These are phyloP conservation scores for Manihot esculenta DNA, from an alignment of 441 rosid genomes.

Conservation along the genomic window DNA sequence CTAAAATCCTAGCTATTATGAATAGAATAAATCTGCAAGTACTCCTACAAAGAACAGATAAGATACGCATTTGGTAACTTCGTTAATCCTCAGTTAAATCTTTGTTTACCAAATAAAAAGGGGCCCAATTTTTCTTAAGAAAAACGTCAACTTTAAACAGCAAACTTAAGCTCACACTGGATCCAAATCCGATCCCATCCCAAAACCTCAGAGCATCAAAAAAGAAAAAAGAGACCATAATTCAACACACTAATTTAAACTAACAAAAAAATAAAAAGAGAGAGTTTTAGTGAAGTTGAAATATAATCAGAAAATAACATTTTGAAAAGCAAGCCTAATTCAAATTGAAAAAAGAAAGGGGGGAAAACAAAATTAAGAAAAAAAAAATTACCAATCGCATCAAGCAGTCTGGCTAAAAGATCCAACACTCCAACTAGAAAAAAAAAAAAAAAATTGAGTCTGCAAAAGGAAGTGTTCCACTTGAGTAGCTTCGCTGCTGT, in stretches of 20 bases:
- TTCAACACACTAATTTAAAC: neutral
- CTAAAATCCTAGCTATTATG: neutral
- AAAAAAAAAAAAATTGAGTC: neutral
- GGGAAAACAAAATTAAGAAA: neutral
- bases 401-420: conserved; percentile 5
- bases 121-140: neutral
- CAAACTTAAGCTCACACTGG: neutral
- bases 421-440: neutral
- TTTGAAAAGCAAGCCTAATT: too few species aligned
- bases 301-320: neutral
- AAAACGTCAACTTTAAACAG: neutral
- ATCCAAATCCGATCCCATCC: conserved; percentile 1
- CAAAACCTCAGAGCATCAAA: neutral
- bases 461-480: neutral
- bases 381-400: conserved; percentile 8
- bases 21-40: neutral
- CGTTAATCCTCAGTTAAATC: neutral
- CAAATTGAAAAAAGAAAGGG: neutral
- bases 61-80: neutral
- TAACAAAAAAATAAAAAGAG: neutral
- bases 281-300: neutral
- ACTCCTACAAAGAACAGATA: neutral
- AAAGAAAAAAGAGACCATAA: neutral
- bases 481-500: neutral
- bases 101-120: neutral